These are phyloP conservation scores for Strobilomyces confusus DNA, from an alignment of 768 basidiomycete species.

Conservation along the genomic window DNA sequence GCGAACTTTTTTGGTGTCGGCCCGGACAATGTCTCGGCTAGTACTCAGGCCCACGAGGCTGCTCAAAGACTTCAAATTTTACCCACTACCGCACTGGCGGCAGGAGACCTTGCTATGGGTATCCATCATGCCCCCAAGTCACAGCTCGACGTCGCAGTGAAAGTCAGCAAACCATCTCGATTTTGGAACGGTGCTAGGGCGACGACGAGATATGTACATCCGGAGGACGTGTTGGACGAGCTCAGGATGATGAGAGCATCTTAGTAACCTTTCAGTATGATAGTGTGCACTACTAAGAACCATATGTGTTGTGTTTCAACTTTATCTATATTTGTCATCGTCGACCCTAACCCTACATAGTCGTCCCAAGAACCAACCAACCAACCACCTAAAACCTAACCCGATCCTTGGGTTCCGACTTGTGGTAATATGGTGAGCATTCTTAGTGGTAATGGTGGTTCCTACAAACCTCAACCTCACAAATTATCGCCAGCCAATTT, in stretches of 20 bases:
- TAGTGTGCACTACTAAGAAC: neutral
- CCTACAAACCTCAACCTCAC: neutral
- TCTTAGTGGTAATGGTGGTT: neutral
- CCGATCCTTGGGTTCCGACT: conserved; percentile 28
- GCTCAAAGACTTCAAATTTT: neutral
- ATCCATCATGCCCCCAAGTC: neutral
- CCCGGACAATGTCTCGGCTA: conserved; percentile 2
- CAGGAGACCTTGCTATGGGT: conserved; percentile 4
- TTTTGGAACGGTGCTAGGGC: conserved; percentile 40
- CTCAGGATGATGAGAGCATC: conserved; percentile 41
- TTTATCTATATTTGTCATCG: conserved; percentile 14
- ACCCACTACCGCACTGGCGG: neutral
- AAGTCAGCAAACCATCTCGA: conserved; percentile 33
- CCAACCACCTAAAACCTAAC: conserved; percentile 25
- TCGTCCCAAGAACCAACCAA: too few species aligned
- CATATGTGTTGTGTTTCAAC: too few species aligned
- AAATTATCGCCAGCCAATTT: conserved; percentile 51
- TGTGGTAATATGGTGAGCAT: conserved; percentile 20
- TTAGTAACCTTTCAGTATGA: neutral
- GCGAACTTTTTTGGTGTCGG: conserved; percentile 15
- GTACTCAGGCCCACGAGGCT: neutral
- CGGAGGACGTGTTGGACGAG: conserved; percentile 41
- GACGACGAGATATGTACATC: conserved; percentile 33
- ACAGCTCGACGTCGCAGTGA: conserved; percentile 35
- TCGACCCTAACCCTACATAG: conserved; percentile 26